These are phyloP conservation scores for Tirmania nivea DNA, from an alignment of 495 filamentous ascomycete genomes.

Conservation along the genomic window DNA sequence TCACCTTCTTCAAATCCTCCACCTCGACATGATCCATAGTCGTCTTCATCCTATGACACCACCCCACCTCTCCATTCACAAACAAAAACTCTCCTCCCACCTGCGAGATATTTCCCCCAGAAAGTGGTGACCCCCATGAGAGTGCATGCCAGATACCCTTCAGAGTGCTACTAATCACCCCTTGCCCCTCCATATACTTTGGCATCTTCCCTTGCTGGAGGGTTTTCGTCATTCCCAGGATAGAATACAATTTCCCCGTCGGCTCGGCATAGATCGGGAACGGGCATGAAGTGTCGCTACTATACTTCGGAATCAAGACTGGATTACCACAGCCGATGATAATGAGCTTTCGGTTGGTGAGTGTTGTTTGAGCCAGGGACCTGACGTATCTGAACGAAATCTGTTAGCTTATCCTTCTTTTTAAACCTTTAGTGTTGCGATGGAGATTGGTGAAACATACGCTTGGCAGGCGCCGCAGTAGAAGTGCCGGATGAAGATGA, in stretches of 20 bases:
- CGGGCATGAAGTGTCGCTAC: conserved; percentile 35
- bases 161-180: conserved; percentile 25
- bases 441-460: not conserved
- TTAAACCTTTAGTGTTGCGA: no score
- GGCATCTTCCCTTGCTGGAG: conserved; percentile 40
- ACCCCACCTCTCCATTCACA: conserved; percentile 36
- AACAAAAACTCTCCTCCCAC: conserved; percentile 69
- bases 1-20: conserved; percentile 27
- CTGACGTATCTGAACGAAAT: no score
- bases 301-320: conserved; percentile 48
- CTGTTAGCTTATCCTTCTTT: no score
- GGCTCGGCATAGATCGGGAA: conserved; percentile 76
- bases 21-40: conserved; percentile 63
- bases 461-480: conserved; percentile 54
- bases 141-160: conserved; percentile 36
- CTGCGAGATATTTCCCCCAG: conserved; percentile 45
- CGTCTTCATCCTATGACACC: conserved; percentile 69
- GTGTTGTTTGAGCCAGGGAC: no score
- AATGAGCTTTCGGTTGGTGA: conserved; percentile 21
- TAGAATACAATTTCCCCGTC: conserved; percentile 41
- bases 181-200: conserved; percentile 36
- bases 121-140: conserved; percentile 32
- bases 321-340: conserved; percentile 58
- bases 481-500: conserved; percentile 77
- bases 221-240: conserved; percentile 48